Conservation (phyloP, 2,329 filamentous ascomycete species). For the Colletotrichum spinosum region DNA sequence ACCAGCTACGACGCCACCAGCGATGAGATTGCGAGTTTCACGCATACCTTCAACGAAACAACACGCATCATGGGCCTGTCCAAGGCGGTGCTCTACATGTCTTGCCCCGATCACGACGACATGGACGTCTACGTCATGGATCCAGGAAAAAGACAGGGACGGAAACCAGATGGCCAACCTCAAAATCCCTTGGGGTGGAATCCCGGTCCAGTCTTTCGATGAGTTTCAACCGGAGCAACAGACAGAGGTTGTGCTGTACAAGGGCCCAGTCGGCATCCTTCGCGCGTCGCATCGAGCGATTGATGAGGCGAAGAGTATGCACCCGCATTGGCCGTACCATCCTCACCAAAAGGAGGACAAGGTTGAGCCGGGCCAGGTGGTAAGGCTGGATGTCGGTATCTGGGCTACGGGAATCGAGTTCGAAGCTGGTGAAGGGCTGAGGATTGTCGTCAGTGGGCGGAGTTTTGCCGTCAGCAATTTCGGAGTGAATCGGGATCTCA, state of each 20-base stretch:
- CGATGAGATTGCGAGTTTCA: constrained; percentile 44
- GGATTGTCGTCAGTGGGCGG: constrained; percentile 41
- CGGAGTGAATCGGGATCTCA: constrained; percentile 25
- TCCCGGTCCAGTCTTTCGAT: constrained; percentile 38
- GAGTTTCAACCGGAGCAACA: constrained; percentile 39
- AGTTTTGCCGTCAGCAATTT: constrained; percentile 38
- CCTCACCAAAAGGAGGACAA: constrained; percentile 28
- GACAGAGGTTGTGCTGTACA: constrained; percentile 43
- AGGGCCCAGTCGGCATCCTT: constrained; percentile 42
- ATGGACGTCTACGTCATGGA: constrained; percentile 53
- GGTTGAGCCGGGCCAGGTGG: constrained; percentile 39
- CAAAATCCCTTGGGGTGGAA: constrained; percentile 42
- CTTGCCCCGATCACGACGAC: constrained; percentile 54
- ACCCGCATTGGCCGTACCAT: constrained; percentile 43
- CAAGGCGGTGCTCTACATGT: constrained; percentile 60
- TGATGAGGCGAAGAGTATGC: constrained; percentile 41
- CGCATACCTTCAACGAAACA: constrained; percentile 51
- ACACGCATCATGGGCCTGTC: constrained; percentile 56
- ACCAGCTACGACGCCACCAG: constrained; percentile 39
- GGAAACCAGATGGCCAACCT: constrained; percentile 40
- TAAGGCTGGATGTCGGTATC: constrained; percentile 44
- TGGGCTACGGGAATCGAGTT: constrained; percentile 46
- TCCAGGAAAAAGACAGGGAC: constrained; percentile 38
- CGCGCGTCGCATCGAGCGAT: constrained; percentile 42
- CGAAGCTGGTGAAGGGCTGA: constrained; percentile 41